Evolutionary conservation across 306 rosid genomes (phyloP).

Genomic region (Adenanthera pavonina): DNA sequence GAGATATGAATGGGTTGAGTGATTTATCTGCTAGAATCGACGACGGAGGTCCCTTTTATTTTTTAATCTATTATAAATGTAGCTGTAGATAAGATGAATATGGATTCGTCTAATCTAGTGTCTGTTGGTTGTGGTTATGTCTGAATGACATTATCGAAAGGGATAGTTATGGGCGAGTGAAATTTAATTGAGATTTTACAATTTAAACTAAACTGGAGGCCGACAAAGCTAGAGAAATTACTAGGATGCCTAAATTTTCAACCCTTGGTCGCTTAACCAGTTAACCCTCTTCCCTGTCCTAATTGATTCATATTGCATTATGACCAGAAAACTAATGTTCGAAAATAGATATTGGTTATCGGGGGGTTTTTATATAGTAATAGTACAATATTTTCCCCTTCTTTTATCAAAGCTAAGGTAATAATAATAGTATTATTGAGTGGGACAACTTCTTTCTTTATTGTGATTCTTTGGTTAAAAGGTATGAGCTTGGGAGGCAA

Average conservation of each 20-base stretch:
- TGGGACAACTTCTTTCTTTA: neutral
- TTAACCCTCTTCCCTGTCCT: neutral
- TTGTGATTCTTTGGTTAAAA: neutral
- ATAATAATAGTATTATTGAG: neutral
- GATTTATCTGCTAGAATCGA: constrained; percentile 1
- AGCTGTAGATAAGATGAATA: neutral
- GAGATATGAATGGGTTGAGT: neutral
- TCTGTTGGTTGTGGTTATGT: neutral
- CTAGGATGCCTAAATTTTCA: neutral
- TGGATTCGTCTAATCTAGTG: neutral
- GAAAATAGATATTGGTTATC: neutral
- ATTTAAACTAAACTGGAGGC: neutral
- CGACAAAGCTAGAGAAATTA: neutral
- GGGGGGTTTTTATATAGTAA: neutral
- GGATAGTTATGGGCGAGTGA: neutral
- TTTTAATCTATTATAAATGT: neutral
- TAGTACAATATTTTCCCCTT: neutral
- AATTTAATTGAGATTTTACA: neutral
- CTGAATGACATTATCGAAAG: neutral
- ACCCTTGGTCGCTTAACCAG: neutral
- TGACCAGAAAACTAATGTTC: neutral
- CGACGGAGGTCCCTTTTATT: neutral
- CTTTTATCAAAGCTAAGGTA: neutral
- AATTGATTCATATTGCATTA: neutral
- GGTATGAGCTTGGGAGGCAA: constrained; percentile 9